Base-by-base conservation (phyloP, 495 filamentous ascomycete species). In the Xylaria palmicola region DNA sequence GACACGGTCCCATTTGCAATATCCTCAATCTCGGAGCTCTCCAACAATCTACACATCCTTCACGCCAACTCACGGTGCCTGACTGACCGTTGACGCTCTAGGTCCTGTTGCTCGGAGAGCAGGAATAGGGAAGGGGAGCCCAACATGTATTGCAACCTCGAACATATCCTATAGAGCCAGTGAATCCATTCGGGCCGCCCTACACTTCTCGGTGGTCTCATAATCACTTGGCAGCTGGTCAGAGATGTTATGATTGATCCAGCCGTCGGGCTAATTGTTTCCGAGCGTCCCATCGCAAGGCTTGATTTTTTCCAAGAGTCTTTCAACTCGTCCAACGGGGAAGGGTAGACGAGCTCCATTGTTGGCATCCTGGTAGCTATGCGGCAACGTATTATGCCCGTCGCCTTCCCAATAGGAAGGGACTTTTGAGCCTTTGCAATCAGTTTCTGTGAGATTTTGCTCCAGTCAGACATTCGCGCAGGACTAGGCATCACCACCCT, bases 401-500 rank as follows among this genome's bases (percentile, higher is more conserved):
- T 32, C 24, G 29, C 47, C 60, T 26, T 79, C 74, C 60, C 67
- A 68, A 65, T 77, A 74, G 56, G 71, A 71, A 0, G 54, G 62
- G 44, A n/a, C n/a, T 56, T 66, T n/a, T 39, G 12, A 53, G 12
- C 32, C 22, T n/a, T n/a, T n/a, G n/a, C n/a, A n/a, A n/a, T n/a
- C n/a, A n/a, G n/a, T n/a, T 15, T 41, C 19, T 43, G 62, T n/a
- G 29, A 61, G n/a, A 44, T 56, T 34, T 41, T 59, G 20, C 59
- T 24, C 37, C 17, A 55, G 59, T 13, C 55, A 62, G 36, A 74
- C 72, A 63, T 72, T 76, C 58, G 89, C 76, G 65, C 81, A 86
- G 0, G 85, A 83, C 45, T 86, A 77, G 0, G 88, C 86, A 7
- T 79, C 81, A 64, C 83, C 86, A 9, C 86, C 85, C 63, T 90